Conservation (phyloP, 2,329 filamentous ascomycete genomes). For the Sarocladium brachiariae region DNA sequence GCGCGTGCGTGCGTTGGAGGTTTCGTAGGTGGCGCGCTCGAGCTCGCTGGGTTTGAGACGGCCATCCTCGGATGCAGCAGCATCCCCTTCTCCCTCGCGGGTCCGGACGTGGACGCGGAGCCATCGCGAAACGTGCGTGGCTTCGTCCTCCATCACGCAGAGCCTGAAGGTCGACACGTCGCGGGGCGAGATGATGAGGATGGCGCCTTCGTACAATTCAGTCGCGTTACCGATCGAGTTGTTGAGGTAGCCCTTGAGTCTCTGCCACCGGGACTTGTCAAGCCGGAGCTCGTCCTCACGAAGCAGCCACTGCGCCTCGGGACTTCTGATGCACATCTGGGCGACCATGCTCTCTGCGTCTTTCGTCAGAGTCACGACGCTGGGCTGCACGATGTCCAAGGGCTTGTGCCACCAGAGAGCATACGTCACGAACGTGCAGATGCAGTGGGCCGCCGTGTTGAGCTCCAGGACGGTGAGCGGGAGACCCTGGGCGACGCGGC, state of each 20-base stretch:
- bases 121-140: background rate
- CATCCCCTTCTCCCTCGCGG: background rate
- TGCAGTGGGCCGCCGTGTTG: constrained; percentile 1
- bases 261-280: background rate
- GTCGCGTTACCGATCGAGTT: background rate
- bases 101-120: background rate
- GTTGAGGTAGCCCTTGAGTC: background rate
- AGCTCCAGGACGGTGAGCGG: background rate
- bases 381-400: background rate
- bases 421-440: constrained; percentile 1
- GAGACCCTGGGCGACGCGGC: background rate
- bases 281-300: background rate
- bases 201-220: background rate
- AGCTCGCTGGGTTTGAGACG: background rate
- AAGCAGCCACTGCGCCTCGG: background rate
- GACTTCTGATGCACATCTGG: background rate
- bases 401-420: constrained; percentile 5
- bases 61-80: no score
- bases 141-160: background rate
- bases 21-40: background rate
- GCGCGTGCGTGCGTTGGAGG: background rate
- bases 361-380: background rate
- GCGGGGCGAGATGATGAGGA: background rate
- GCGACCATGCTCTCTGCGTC: background rate
- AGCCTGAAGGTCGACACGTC: background rate